phyloP scores from a whole-genome alignment of 2,329 filamentous ascomycete genomes.

The Trichoderma semiorbis region DNA sequence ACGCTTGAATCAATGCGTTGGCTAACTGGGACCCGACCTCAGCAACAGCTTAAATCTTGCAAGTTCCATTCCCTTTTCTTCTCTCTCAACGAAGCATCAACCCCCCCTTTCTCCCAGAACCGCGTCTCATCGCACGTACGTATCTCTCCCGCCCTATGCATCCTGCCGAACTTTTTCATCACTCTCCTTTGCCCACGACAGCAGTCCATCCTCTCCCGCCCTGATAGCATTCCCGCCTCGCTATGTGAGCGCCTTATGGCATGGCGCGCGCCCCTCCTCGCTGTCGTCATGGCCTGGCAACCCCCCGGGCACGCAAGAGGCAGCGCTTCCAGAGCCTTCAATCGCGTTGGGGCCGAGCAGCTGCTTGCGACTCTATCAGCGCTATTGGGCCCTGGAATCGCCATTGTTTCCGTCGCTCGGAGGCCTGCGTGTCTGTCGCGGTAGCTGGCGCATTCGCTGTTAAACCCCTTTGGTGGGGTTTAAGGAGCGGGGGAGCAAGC shows the following conservation, averaged over 20 bases:
- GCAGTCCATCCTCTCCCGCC: not conserved
- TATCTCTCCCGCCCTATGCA: conserved; percentile 12
- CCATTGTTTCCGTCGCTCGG: conserved; percentile 2
- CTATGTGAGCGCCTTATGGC: conserved; percentile 19
- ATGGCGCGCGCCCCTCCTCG: conserved; percentile 29
- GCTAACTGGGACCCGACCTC: conserved; percentile 31
- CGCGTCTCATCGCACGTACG: conserved; percentile 23
- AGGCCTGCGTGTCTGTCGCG: conserved; percentile 1
- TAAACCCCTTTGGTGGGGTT: conserved; percentile 15
- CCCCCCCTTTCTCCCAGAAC: conserved; percentile 9
- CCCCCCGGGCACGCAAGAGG: conserved; percentile 21
- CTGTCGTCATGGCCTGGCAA: conserved; percentile 39
- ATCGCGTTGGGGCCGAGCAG: not conserved
- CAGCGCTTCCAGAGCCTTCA: conserved; percentile 9
- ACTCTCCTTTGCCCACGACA: not conserved
- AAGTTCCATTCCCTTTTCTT: not conserved
- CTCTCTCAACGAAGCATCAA: conserved; percentile 26
- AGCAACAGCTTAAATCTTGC: conserved; percentile 29
- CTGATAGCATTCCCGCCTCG: conserved; percentile 15
- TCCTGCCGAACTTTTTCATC: not conserved
- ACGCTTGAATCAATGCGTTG: conserved; percentile 19
- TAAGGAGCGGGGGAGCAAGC: conserved; percentile 19
- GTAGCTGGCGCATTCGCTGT: conserved; percentile 17
- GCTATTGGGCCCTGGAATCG: not conserved
- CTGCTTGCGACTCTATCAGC: conserved; percentile 11